Percentiles rank a stretch among this genome's conserved stretches.
These are phyloP conservation scores for Alternaria arborescens DNA, from an alignment of 2,329 filamentous ascomycete species.

Conservation along the genomic window DNA sequence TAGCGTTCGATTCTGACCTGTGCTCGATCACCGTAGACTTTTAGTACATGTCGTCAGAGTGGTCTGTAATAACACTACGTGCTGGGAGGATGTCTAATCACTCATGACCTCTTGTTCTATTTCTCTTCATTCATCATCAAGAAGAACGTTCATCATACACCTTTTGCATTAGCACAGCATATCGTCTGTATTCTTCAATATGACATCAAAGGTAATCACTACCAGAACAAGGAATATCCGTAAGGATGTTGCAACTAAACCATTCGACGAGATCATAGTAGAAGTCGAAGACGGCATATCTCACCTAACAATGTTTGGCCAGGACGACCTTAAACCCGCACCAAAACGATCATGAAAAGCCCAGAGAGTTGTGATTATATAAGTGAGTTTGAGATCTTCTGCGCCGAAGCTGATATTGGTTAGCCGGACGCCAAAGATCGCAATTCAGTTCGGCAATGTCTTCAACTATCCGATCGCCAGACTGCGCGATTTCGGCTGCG, in stretches of 20 bases:
- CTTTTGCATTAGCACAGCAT: background rate
- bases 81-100: rapidly evolving
- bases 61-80: background rate
- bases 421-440: background rate
- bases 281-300: background rate
- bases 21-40: background rate
- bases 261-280: background rate
- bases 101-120: background rate
- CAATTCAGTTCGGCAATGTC: background rate
- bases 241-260: background rate
- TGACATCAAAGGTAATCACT: background rate
- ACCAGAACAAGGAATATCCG: background rate
- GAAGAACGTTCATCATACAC: background rate
- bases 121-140: background rate
- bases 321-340: background rate
- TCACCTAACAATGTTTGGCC: background rate
- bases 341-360: background rate
- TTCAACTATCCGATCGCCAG: background rate
- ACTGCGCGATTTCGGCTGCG: slow-evolving; percentile 2
- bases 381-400: background rate
- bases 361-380: no score
- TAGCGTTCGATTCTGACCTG: background rate
- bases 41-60: background rate
- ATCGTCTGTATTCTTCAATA: background rate
- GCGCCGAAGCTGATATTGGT: background rate